A percentile compares a stretch with the other conserved stretches of the same genome.
phyloP scores from a whole-genome alignment of 192 early-diverging fungal species.

The Gamsiella multidivaricata region DNA sequence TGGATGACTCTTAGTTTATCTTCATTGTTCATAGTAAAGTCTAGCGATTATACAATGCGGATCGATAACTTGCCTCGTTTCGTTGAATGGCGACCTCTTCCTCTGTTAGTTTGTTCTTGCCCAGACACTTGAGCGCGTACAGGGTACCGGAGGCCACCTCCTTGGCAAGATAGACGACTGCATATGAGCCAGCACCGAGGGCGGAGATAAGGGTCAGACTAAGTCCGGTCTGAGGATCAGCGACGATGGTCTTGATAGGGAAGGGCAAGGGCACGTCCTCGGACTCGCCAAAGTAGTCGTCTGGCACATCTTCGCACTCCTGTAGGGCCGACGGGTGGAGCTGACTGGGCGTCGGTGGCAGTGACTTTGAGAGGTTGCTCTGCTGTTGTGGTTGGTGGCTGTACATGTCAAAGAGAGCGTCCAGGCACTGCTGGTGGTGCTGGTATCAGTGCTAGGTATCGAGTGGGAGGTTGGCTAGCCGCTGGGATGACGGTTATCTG shows the following conservation, averaged over 20 bases:
- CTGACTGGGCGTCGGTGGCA: conserved; percentile 53
- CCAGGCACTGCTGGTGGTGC: not conserved
- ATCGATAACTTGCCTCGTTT: conserved; percentile 64
- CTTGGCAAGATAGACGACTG: conserved; percentile 79
- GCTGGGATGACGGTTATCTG: too few relatives aligned
- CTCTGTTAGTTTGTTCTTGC: conserved; percentile 69
- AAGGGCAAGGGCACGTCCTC: conserved; percentile 55
- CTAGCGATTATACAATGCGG: too few relatives aligned
- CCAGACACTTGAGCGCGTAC: conserved; percentile 81
- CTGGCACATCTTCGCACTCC: conserved; percentile 23
- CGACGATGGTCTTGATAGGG: conserved; percentile 54
- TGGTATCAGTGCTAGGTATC: too few relatives aligned
- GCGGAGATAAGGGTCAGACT: conserved; percentile 57
- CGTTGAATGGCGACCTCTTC: conserved; percentile 75
- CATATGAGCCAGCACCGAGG: conserved; percentile 79
- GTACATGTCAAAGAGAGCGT: conserved; percentile 16
- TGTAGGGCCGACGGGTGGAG: conserved; percentile 19
- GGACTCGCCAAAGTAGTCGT: conserved; percentile 51
- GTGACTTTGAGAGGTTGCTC: conserved; percentile 44
- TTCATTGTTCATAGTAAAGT: too few relatives aligned
- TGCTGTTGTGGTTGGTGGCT: conserved; percentile 20
- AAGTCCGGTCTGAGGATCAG: conserved; percentile 50
- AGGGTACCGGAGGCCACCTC: conserved; percentile 63
- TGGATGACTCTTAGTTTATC: too few relatives aligned
- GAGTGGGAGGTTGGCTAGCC: not conserved